Evolutionary conservation across 768 basidiomycete species (phyloP).

Genomic region (Nevesoporus exiguus): DNA sequence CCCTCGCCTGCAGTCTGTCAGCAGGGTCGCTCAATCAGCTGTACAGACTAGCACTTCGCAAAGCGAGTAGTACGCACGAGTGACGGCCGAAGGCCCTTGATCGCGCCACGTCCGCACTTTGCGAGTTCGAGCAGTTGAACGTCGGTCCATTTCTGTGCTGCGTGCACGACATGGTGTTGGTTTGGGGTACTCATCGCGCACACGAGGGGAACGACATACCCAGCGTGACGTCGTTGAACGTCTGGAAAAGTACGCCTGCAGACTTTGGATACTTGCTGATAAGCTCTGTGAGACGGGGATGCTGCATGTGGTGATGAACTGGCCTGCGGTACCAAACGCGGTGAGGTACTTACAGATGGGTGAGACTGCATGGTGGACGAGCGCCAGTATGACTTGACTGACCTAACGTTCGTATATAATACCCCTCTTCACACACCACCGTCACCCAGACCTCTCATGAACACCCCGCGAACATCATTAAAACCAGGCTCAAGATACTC

Average conservation of each 20-base stretch:
- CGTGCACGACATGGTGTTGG: background rate
- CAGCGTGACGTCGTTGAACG: conserved; percentile 69
- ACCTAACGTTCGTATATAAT: background rate
- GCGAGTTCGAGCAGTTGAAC: conserved; percentile 61
- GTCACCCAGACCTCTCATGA: conserved; percentile 12
- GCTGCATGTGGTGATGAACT: conserved; percentile 32
- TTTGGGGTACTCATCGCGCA: background rate
- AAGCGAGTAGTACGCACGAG: conserved; percentile 35
- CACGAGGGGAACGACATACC: conserved; percentile 36
- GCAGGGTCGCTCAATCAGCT: background rate
- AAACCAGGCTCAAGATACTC: conserved; percentile 47
- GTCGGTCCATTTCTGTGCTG: conserved; percentile 73
- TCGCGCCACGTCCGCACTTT: conserved; percentile 50
- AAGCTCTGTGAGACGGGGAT: conserved; percentile 43
- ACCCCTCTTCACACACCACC: background rate
- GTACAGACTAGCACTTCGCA: background rate
- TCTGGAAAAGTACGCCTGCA: conserved; percentile 64
- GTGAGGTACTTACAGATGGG: conserved; percentile 19
- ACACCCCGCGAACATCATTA: conserved; percentile 5
- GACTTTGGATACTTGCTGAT: conserved; percentile 59
- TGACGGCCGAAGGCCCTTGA: conserved; percentile 55
- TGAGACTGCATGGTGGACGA: conserved; percentile 20
- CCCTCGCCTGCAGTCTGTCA: conserved; percentile 40
- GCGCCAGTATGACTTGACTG: background rate
- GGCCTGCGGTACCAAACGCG: background rate